Conservation (phyloP, 2,329 filamentous ascomycete species). For the Colletotrichum acutatum region DNA sequence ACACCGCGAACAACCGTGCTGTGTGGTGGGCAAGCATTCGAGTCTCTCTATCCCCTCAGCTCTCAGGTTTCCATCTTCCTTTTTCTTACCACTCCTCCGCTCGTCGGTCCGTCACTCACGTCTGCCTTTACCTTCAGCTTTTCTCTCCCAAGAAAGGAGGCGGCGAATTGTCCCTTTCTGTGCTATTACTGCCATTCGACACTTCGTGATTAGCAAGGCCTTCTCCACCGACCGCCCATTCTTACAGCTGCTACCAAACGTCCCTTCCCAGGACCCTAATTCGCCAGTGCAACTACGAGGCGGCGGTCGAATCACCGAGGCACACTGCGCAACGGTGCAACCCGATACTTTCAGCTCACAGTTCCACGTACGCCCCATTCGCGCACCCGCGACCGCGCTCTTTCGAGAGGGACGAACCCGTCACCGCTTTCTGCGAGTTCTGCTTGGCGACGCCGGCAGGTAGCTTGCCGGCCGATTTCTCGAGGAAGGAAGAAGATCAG, state of each 20-base stretch:
- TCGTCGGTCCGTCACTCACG: background rate
- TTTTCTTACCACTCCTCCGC: background rate
- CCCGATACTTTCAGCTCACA: constrained; percentile 8
- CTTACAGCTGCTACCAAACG: background rate
- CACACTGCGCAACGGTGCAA: constrained; percentile 11
- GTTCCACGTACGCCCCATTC: background rate
- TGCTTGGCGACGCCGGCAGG: background rate
- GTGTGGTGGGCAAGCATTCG: background rate
- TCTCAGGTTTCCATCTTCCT: background rate
- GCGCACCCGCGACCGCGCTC: constrained; percentile 6
- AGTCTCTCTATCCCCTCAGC: background rate
- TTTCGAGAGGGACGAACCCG: background rate
- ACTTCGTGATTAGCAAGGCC: background rate
- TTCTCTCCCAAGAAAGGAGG: background rate
- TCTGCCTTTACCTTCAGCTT: background rate
- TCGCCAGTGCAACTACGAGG: constrained; percentile 8
- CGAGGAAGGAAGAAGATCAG: background rate
- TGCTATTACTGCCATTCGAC: constrained; percentile 4
- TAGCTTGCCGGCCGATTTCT: background rate
- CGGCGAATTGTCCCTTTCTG: background rate
- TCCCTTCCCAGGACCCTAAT: constrained; percentile 9
- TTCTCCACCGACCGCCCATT: background rate
- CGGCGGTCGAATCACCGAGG: constrained; percentile 19
- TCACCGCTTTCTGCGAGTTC: constrained; percentile 19
- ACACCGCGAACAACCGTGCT: constrained; percentile 7